Conservation (phyloP, 768 basidiomycete species). For the Termitomyces sp. region DNA sequence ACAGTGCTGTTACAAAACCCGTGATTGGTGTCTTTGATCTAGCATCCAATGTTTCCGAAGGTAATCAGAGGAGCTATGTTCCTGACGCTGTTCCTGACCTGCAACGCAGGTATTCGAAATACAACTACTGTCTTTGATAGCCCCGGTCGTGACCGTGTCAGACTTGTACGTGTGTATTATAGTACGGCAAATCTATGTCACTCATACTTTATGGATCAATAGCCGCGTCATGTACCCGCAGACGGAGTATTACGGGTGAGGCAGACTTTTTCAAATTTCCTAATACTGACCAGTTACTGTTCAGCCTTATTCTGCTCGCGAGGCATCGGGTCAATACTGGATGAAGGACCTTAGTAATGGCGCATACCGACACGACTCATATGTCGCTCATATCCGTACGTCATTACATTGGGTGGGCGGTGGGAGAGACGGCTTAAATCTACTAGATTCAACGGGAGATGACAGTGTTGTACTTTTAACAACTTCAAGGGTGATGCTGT, state of each 20-base stretch:
- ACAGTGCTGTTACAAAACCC: conserved; percentile 90
- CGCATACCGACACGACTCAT: conserved; percentile 73
- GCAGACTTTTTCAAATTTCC: conserved; percentile 2
- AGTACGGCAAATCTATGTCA: neutral
- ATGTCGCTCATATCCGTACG: conserved; percentile 87
- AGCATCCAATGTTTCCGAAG: conserved; percentile 91
- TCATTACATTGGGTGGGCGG: neutral
- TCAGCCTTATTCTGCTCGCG: conserved; percentile 84
- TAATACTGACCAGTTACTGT: neutral
- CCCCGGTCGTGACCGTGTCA: conserved; percentile 79
- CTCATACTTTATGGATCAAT: conserved; percentile 2
- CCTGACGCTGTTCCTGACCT: neutral
- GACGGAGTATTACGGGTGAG: conserved; percentile 86
- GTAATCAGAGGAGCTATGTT: conserved; percentile 26
- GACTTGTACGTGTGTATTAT: conserved; percentile 42
- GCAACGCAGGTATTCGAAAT: conserved; percentile 77
- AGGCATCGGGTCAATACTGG: conserved; percentile 95
- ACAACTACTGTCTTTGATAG: conserved; percentile 98
- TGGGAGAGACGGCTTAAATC: neutral
- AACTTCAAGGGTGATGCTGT: conserved; percentile 69
- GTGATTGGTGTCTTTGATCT: conserved; percentile 96
- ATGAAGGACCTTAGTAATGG: conserved; percentile 93
- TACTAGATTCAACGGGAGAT: conserved; percentile 63
- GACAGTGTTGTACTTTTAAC: conserved; percentile 83
- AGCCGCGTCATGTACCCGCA: conserved; percentile 82